Percentiles rank a stretch among this genome's conserved stretches.
These are phyloP conservation scores for Colletotrichum musae DNA, from an alignment of 2,329 filamentous ascomycete genomes.

Conservation along the genomic window DNA sequence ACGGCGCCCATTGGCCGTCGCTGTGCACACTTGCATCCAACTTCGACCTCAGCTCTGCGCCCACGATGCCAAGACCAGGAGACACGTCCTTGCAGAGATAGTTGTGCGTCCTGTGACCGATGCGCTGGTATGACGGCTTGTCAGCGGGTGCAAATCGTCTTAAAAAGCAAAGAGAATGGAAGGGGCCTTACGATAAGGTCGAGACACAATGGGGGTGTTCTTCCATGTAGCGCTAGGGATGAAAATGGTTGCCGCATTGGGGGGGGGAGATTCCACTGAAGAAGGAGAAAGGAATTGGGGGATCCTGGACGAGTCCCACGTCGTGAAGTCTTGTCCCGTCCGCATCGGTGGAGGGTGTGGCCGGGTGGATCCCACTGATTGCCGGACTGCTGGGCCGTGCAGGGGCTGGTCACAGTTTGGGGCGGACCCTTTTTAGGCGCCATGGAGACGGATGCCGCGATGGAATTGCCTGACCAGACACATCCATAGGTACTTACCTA, in stretches of 20 bases:
- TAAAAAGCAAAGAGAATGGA: conserved; percentile 5
- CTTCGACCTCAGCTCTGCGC: neutral
- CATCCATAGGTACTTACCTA: too few relatives aligned
- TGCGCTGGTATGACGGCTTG: conserved; percentile 3
- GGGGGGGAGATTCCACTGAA: conserved; percentile 20
- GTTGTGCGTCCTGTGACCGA: neutral
- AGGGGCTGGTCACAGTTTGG: conserved; percentile 2
- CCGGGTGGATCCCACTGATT: conserved; percentile 28
- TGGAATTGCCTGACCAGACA: conserved; percentile 28
- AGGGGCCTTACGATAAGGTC: conserved; percentile 29
- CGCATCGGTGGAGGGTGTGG: conserved; percentile 29
- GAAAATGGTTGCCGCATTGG: conserved; percentile 38
- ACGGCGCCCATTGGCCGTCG: neutral
- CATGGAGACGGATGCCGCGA: neutral
- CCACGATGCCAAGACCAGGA: conserved; percentile 10
- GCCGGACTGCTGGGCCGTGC: conserved; percentile 39
- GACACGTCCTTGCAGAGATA: neutral
- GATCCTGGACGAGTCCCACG: conserved; percentile 27
- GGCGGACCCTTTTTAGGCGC: neutral
- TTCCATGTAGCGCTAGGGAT: conserved; percentile 19
- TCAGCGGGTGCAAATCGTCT: neutral
- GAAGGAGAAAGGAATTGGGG: conserved; percentile 25
- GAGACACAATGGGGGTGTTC: conserved; percentile 15
- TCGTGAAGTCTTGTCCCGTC: conserved; percentile 37
- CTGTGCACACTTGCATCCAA: neutral